Percentiles rank a stretch among this genome's conserved stretches.
Evolutionary conservation across 176 grass and related monocot genomes (phyloP).

Genomic region (Saccharum spontaneum): DNA sequence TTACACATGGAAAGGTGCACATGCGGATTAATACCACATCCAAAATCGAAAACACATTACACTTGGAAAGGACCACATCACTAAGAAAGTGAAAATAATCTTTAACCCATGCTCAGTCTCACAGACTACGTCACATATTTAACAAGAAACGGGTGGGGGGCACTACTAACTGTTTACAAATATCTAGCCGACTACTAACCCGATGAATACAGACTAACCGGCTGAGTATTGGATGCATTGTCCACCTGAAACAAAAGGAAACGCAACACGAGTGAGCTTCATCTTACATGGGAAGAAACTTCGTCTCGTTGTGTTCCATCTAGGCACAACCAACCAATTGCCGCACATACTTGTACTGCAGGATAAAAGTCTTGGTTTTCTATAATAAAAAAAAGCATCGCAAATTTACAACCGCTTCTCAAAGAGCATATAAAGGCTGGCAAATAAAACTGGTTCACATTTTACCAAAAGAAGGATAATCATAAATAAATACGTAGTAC

Average conservation of each 20-base stretch:
- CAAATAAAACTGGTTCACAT: background rate
- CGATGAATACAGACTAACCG: background rate
- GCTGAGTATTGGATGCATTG: slow-evolving; percentile 29
- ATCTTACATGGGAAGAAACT: background rate
- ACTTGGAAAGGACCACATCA: background rate
- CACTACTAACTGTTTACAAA: slow-evolving; percentile 9
- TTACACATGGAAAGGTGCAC: background rate
- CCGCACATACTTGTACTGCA: background rate
- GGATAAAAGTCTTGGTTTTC: background rate
- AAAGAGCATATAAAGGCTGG: background rate
- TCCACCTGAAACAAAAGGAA: slow-evolving; percentile 20
- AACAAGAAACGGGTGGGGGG: background rate
- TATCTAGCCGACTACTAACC: background rate
- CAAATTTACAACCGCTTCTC: background rate
- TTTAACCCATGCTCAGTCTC: background rate
- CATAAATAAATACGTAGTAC: background rate
- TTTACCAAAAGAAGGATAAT: background rate
- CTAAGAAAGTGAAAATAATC: background rate
- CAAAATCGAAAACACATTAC: background rate
- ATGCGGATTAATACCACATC: background rate
- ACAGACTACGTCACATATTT: background rate
- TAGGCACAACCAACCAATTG: background rate
- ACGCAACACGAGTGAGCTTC: background rate
- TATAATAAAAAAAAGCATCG: background rate
- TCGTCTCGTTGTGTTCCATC: background rate